Evolutionary conservation across 129 eudicot species (phyloP), one percentile per base, ranked within the genome.

Genomic region (Tanacetum coccineum): DNA sequence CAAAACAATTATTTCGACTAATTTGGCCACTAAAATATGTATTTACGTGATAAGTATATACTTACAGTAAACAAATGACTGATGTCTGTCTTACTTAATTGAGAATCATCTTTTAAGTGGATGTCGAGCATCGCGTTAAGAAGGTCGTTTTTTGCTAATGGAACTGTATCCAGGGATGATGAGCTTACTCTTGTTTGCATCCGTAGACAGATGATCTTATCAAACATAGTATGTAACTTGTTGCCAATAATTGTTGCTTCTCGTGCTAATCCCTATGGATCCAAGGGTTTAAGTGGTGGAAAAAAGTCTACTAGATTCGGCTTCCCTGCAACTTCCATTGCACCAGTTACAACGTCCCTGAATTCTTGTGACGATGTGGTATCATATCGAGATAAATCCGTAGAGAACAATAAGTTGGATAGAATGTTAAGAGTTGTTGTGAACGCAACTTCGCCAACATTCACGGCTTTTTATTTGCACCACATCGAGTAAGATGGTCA

Each of bases 121-220:
- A 64, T 11, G 12, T 73, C 4, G 17, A 55, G 72, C 14, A 55
- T n/a, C 44, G 28, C 18, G 13, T 74, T 60, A 11, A 74, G 46
- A 12, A 65, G 66, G 12, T 56, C 66, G 5, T 15, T 74, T 49
- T 19, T 12, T 18, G 26, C 42, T 14, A 48, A 72, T 8, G 39
- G 59, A 47, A 28, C 7, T 6, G 10, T 9, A 18, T 66, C 13
- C 3, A 0, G 1, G 3, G 67, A 4, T 9, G 63, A 32, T 54
- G 73, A 25, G 3, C 67, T 59, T 2, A 1, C 13, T 70, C 77
- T 71, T 40, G 9, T 45, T 26, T 55, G 32, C 42, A 64, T 18
- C 13, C 77, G 59, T 48, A 64, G 67, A 25, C 47, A 36, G 40
- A 81, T 72, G 14, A 76, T 48, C 6, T 36, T 57, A 63, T 81